Evolutionary conservation across 1,284 basidiomycete genomes (phyloP).

Genomic region (Marasmius sp.): DNA sequence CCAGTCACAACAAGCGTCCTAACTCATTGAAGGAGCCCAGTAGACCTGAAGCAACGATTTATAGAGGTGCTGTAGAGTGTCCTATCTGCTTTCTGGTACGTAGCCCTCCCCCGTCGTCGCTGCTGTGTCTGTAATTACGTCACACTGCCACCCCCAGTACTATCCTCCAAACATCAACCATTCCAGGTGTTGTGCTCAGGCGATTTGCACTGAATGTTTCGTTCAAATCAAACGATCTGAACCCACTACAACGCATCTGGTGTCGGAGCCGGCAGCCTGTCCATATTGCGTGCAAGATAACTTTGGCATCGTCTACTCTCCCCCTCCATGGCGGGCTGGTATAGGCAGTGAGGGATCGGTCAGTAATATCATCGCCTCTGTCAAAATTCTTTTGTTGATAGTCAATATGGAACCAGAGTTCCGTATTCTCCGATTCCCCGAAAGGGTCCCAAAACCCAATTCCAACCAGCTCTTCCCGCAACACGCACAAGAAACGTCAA

Average conservation of each 20-base stretch:
- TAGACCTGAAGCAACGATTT: conserved; percentile 74
- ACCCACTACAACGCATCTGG: conserved; percentile 88
- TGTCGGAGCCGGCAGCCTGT: conserved; percentile 92
- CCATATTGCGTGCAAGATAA: conserved; percentile 97
- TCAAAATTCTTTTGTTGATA: conserved; percentile 3
- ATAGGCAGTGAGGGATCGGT: conserved; percentile 71
- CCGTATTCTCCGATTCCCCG: conserved; percentile 51
- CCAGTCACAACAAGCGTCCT: conserved; percentile 48
- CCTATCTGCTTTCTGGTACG: conserved; percentile 98
- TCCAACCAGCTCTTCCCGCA: conserved; percentile 30
- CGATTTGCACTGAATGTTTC: conserved; percentile 99
- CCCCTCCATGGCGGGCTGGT: conserved; percentile 78
- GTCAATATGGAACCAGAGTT: conserved; percentile 25
- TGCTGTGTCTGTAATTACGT: conserved; percentile 24
- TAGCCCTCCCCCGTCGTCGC: conserved; percentile 23
- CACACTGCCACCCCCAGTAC: conserved; percentile 51
- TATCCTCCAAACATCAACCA: conserved; percentile 96
- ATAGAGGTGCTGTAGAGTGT: conserved; percentile 89
- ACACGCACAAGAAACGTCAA: conserved; percentile 70
- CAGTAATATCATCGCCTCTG: conserved; percentile 23
- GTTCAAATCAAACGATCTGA: conserved; percentile 98
- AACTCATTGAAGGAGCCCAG: conserved; percentile 57
- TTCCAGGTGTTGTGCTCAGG: conserved; percentile 96
- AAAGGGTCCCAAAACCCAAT: conserved; percentile 41
- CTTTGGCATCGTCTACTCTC: conserved; percentile 91